Evolutionary conservation across 179 eudicot genomes (phyloP).

Genomic region (Heliamphora pulchella): DNA sequence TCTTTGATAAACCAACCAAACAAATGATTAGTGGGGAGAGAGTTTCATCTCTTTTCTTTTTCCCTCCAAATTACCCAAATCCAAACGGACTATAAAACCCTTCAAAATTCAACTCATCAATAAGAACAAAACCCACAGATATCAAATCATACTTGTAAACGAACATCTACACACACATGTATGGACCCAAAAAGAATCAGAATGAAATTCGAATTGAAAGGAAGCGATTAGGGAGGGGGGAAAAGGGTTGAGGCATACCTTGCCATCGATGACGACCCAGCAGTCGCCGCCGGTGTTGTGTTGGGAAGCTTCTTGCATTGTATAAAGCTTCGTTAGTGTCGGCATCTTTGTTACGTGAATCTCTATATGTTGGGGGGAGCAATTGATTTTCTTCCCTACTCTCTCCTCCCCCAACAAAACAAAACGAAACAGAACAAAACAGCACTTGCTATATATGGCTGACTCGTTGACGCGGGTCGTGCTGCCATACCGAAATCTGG

Average conservation of each 20-base stretch:
- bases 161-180: not conserved
- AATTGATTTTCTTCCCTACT: not conserved
- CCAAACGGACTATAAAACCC: too few species aligned
- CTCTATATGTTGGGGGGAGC: not conserved
- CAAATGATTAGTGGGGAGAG: too few species aligned
- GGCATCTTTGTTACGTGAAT: constrained; percentile 36
- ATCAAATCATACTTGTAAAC: too few species aligned
- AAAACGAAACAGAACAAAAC: not conserved
- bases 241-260: constrained; percentile 30
- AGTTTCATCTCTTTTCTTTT: too few species aligned
- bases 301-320: constrained; percentile 66
- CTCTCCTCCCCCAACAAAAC: not conserved
- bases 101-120: too few species aligned
- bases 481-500: too few species aligned
- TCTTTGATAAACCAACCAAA: too few species aligned
- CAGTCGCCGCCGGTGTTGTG: constrained; percentile 73
- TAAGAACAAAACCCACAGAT: not conserved
- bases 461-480: not conserved
- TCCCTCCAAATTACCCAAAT: too few species aligned
- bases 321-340: constrained; percentile 52
- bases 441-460: not conserved
- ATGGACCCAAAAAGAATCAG: not conserved
- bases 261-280: constrained; percentile 79
- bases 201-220: not conserved
- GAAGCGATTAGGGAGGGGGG: not conserved